Percentiles rank a stretch among this genome's conserved stretches.
These are phyloP conservation scores for Pyrenochaeta sp. DNA, from an alignment of 2,329 filamentous ascomycete species.

Conservation along the genomic window DNA sequence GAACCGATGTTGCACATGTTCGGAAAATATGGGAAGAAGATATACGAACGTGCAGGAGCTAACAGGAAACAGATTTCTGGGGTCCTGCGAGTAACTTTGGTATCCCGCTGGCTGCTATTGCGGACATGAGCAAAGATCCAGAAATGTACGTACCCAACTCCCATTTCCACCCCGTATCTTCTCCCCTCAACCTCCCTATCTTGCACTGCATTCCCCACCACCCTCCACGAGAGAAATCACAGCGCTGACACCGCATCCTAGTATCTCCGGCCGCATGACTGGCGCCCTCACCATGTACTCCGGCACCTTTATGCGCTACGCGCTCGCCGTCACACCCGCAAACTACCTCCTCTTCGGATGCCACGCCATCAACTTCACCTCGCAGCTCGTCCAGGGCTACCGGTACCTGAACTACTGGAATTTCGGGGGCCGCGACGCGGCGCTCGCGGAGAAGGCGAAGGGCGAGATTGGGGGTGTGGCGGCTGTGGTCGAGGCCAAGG, in stretches of 20 bases:
- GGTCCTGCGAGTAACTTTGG: constrained; percentile 61
- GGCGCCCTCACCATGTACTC: constrained; percentile 67
- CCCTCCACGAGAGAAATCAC: too few species aligned
- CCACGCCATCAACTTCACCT: constrained; percentile 70
- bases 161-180: not conserved
- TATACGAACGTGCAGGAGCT: constrained; percentile 2
- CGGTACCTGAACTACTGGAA: constrained; percentile 68
- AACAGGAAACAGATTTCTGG: constrained; percentile 57
- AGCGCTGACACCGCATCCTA: constrained; percentile 41
- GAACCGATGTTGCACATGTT: too few species aligned
- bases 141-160: constrained; percentile 53
- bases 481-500: constrained; percentile 9
- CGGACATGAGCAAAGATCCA: constrained; percentile 62
- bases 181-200: constrained; percentile 1
- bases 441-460: constrained; percentile 46
- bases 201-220: too few species aligned
- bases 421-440: constrained; percentile 55
- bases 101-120: constrained; percentile 61
- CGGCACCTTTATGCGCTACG: constrained; percentile 71
- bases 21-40: not conserved
- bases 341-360: constrained; percentile 75
- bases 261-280: constrained; percentile 72
- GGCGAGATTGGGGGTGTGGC: not conserved
- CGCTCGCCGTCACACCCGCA: constrained; percentile 67
- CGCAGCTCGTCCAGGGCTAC: constrained; percentile 68